Conservation (phyloP, 169 alveolate species). For the Eimeria praecox region DNA sequence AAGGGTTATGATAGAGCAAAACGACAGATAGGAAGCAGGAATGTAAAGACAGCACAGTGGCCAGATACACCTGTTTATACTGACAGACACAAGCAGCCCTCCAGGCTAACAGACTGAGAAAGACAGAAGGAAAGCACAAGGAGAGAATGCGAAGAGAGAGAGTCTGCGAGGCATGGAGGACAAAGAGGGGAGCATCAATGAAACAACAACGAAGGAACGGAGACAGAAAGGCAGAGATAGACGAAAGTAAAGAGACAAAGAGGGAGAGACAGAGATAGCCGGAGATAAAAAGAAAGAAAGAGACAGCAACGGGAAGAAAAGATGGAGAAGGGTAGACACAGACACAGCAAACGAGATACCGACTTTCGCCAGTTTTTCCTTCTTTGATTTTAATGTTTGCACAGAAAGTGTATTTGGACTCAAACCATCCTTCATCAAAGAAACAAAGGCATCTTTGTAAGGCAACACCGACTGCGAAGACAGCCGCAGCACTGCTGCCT, state of each 20-base stretch:
- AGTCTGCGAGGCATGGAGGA: not conserved
- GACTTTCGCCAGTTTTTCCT: constrained; percentile 74
- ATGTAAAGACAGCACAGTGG: no score
- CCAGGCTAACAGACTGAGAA: not conserved
- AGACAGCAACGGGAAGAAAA: not conserved
- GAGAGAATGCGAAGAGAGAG: not conserved
- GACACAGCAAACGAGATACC: no score
- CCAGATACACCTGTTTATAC: not conserved
- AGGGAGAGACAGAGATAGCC: not conserved
- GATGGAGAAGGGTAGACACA: not conserved
- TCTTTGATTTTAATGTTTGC: constrained; percentile 49
- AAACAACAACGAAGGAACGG: not conserved
- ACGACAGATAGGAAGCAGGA: not conserved
- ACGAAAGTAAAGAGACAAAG: not conserved
- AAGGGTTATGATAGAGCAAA: not conserved
- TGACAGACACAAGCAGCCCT: not conserved
- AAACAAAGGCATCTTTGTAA: not conserved
- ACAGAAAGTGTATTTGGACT: not conserved
- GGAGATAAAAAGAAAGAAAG: not conserved
- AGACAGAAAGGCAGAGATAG: not conserved
- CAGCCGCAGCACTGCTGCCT: constrained; percentile 73
- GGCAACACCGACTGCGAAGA: constrained; percentile 45
- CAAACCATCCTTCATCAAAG: not conserved
- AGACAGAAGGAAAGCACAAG: not conserved
- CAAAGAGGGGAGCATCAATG: no score